These are phyloP conservation scores for Cryptosporidium baileyi DNA, from an alignment of 169 alveolate genomes.

Conservation along the genomic window DNA sequence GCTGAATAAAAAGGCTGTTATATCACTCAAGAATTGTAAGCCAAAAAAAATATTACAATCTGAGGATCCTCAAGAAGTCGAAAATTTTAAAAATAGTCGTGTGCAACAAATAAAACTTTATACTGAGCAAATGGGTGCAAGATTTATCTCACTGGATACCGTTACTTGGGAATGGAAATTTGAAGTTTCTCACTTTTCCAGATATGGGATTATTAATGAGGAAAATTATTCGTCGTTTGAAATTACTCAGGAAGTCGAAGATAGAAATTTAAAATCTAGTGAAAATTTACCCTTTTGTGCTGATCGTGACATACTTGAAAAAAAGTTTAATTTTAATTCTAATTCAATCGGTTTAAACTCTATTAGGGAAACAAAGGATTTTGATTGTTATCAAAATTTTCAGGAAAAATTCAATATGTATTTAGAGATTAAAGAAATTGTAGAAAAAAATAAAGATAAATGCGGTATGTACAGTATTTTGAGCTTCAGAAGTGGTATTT, in stretches of 20 bases:
- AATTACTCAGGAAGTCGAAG: not conserved
- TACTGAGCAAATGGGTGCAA: slow-evolving; percentile 70
- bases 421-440: not conserved
- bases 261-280: not conserved
- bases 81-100: slow-evolving; percentile 2
- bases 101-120: slow-evolving; percentile 29
- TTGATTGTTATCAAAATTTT: too few species aligned
- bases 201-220: not conserved
- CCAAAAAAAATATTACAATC: slow-evolving; percentile 54
- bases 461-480: not conserved
- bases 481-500: slow-evolving; percentile 49
- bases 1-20: slow-evolving; percentile 76
- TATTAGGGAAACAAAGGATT: not conserved
- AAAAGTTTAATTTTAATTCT: not conserved
- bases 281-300: not conserved
- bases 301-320: not conserved
- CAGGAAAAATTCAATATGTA: too few species aligned
- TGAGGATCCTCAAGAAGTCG: slow-evolving; percentile 16
- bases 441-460: not conserved
- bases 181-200: slow-evolving; percentile 60
- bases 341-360: not conserved
- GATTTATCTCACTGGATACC: slow-evolving; percentile 54
- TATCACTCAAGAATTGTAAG: slow-evolving; percentile 75
- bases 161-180: slow-evolving; percentile 67
- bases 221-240: not conserved